phyloP scores from a whole-genome alignment of 208 protist genomes.

The Trypanosoma platydactyli region DNA sequence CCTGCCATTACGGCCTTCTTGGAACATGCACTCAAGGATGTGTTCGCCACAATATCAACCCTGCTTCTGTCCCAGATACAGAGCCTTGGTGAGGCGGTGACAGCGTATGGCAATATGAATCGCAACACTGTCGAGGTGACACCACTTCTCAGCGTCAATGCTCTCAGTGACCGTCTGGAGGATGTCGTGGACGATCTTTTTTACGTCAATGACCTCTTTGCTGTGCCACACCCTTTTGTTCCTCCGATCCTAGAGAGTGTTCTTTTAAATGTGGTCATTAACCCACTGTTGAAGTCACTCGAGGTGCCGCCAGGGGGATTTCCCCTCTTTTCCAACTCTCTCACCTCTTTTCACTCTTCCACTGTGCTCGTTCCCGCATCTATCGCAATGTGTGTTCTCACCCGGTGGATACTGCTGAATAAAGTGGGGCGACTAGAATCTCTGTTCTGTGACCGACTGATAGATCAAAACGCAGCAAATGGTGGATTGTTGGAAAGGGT shows the following conservation, averaged over 20 bases:
- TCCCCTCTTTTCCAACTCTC: neutral
- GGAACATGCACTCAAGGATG: conserved; percentile 34
- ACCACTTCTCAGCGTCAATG: conserved; percentile 7
- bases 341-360: neutral
- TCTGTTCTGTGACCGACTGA: conserved; percentile 15
- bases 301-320: neutral
- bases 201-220: conserved; percentile 83
- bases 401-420: conserved; percentile 26
- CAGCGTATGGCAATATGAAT: conserved; percentile 11
- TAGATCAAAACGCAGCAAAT: neutral
- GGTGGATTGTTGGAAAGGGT: conserved; percentile 8
- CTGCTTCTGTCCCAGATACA: conserved; percentile 39
- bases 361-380: conserved; percentile 3
- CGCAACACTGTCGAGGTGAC: neutral
- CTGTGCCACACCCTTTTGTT: conserved; percentile 32
- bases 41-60: conserved; percentile 38
- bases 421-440: conserved; percentile 9
- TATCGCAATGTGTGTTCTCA: conserved; percentile 27
- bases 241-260: conserved; percentile 20
- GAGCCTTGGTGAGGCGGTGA: conserved; percentile 28
- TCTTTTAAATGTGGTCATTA: conserved; percentile 25
- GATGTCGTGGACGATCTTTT: conserved; percentile 82
- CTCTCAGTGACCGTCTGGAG: conserved; percentile 43
- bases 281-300: conserved; percentile 9
- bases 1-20: conserved; percentile 50